Percentiles rank a stretch among this genome's conserved stretches.
Evolutionary conservation across 768 basidiomycete species (phyloP).

Genomic region (Hygrocybe coccinea): DNA sequence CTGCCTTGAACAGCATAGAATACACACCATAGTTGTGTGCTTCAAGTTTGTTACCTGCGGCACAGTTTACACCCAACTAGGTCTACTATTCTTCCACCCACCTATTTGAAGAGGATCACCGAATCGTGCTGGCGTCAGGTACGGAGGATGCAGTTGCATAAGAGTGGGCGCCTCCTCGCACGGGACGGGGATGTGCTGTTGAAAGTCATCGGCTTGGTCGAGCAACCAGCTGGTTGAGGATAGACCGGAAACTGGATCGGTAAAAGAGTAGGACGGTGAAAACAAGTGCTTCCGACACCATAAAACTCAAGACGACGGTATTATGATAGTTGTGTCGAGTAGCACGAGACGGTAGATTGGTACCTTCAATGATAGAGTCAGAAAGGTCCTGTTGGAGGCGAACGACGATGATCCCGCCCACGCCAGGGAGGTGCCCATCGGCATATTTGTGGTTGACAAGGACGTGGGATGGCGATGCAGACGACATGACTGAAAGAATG

Average conservation of each 20-base stretch:
- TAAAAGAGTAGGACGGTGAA: constrained; percentile 1
- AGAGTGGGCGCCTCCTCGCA: background rate
- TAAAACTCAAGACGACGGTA: background rate
- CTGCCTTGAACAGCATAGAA: background rate
- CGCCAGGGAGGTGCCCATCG: background rate
- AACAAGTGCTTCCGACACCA: background rate
- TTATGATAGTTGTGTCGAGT: background rate
- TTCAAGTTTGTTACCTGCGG: constrained; percentile 2
- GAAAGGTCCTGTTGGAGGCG: background rate
- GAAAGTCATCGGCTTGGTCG: background rate
- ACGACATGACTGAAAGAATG: too few species aligned
- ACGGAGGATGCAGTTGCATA: background rate
- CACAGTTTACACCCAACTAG: constrained; percentile 4
- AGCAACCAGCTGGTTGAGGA: constrained; percentile 1
- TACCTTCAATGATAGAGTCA: background rate
- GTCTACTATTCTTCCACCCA: background rate
- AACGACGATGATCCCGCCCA: background rate
- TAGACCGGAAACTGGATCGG: constrained; percentile 2
- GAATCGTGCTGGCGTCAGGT: background rate
- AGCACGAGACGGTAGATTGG: background rate
- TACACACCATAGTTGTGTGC: background rate
- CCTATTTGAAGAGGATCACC: constrained; percentile 1
- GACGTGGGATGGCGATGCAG: background rate
- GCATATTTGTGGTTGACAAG: constrained; percentile 1
- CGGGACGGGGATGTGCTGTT: constrained; percentile 2